phyloP scores from a whole-genome alignment of 257 asterid species.

The Solanum clarkiae region DNA sequence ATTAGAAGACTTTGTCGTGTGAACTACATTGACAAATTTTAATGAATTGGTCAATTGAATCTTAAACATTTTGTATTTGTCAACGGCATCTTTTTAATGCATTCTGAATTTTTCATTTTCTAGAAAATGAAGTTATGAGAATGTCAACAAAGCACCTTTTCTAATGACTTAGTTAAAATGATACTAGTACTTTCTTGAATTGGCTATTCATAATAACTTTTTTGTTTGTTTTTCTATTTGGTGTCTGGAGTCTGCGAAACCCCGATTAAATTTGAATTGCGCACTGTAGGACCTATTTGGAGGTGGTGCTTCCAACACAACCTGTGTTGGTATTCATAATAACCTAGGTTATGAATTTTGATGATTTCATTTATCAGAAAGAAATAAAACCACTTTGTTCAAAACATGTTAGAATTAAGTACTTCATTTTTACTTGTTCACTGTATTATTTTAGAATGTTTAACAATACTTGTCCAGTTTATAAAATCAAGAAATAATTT shows the following conservation, averaged over 20 bases:
- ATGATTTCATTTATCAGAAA: background rate
- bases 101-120: background rate
- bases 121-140: background rate
- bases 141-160: background rate
- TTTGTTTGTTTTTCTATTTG: no score
- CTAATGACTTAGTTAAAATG: background rate
- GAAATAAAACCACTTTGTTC: background rate
- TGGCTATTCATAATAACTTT: background rate
- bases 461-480: no score
- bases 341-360: background rate
- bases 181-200: background rate
- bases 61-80: background rate
- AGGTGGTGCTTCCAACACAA: no score
- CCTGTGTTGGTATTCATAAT: no score
- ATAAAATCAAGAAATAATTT: no score
- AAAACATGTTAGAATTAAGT: background rate
- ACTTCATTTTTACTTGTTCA: background rate
- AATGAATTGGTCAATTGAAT: background rate
- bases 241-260: rapidly evolving
- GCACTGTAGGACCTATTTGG: rapidly evolving
- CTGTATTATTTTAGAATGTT: no score
- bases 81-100: background rate
- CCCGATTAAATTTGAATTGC: no score
- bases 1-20: background rate
- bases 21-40: background rate